These are phyloP conservation scores for Hirschfeldia incana DNA, from an alignment of 345 rosid species.

Conservation along the genomic window DNA sequence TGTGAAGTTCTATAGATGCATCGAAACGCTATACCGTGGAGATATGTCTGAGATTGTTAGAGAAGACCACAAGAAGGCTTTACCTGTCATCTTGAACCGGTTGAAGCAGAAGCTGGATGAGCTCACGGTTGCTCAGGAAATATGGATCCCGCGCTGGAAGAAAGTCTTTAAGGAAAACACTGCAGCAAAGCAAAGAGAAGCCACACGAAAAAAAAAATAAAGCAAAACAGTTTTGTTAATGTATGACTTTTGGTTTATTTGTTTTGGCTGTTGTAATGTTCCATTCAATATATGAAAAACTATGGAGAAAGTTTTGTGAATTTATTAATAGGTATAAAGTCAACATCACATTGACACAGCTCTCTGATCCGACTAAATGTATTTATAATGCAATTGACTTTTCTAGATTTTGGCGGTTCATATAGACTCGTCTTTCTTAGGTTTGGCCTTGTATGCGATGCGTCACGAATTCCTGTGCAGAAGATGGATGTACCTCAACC, in stretches of 20 bases:
- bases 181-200: not conserved
- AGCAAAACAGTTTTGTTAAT: not conserved
- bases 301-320: not conserved
- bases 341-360: not conserved
- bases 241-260: not conserved
- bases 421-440: conserved; percentile 61
- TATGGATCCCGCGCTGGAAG: not conserved
- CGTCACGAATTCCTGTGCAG: conserved; percentile 95
- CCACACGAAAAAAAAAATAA: not conserved
- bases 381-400: not conserved
- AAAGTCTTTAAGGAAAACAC: not conserved
- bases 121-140: not conserved
- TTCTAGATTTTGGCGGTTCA: conserved; percentile 19
- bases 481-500: conserved; percentile 94
- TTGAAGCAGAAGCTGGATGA: conserved; percentile 4
- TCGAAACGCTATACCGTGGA: not conserved
- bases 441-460: conserved; percentile 46
- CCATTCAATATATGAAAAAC: not conserved
- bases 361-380: not conserved
- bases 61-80: not conserved
- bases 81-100: not conserved
- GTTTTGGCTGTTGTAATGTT: not conserved
- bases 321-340: not conserved
- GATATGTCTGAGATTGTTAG: conserved; percentile 7
- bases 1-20: not conserved